Percentiles rank a stretch among this genome's conserved stretches.
Evolutionary conservation across 2,329 filamentous ascomycete genomes (phyloP).

Genomic region (Dissoconium aciculare): DNA sequence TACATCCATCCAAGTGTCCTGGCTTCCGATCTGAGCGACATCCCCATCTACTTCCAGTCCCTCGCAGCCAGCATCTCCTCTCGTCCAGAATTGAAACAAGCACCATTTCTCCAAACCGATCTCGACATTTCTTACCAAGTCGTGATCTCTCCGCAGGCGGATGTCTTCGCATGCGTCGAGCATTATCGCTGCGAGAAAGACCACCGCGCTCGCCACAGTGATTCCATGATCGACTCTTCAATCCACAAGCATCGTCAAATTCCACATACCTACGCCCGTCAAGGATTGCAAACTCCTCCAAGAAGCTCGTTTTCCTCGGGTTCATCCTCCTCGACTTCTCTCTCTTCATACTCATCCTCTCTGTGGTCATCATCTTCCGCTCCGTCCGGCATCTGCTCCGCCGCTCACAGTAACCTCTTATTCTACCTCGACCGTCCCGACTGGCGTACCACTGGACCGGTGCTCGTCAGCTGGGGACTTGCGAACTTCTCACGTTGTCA

Average conservation of each 20-base stretch:
- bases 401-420: conserved; percentile 1
- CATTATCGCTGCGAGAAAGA: neutral
- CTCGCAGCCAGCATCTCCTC: neutral
- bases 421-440: neutral
- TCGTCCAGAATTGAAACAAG: too few species aligned
- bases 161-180: conserved; percentile 1
- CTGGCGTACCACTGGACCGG: neutral
- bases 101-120: too few species aligned
- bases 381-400: too few species aligned
- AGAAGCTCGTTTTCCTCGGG: too few species aligned
- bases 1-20: neutral
- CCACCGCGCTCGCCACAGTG: too few species aligned
- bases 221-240: too few species aligned
- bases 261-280: neutral
- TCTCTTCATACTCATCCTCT: too few species aligned
- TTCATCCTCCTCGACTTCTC: too few species aligned
- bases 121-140: neutral
- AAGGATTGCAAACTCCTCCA: neutral
- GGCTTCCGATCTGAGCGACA: neutral
- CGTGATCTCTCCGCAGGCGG: neutral
- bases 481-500: too few species aligned
- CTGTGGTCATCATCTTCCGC: too few species aligned
- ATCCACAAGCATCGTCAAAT: neutral
- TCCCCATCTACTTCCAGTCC: neutral
- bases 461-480: neutral